Percentiles rank a stretch among this genome's conserved stretches.
phyloP scores from a whole-genome alignment of 192 early-diverging fungal genomes.

The Haplosporangium gracile region DNA sequence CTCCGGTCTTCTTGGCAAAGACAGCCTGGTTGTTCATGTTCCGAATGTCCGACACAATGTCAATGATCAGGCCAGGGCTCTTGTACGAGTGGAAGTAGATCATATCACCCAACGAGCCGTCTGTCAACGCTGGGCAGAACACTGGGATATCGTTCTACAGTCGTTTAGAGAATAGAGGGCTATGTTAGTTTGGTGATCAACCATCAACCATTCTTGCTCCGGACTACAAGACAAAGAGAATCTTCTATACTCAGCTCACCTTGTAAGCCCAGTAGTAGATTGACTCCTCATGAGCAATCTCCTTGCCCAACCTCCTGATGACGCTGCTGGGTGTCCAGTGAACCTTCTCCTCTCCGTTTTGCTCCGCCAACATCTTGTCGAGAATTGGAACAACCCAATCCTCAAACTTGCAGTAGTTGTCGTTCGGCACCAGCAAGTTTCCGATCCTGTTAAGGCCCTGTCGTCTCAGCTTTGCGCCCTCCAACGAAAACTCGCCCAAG shows the following conservation, averaged over 20 bases:
- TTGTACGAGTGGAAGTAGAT: constrained; percentile 98
- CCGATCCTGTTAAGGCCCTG: constrained; percentile 97
- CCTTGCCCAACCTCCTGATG: constrained; percentile 88
- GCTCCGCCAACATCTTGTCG: constrained; percentile 93
- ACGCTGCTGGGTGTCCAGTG: constrained; percentile 95
- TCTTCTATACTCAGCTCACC: constrained; percentile 44
- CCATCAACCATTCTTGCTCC: not conserved
- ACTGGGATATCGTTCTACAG: constrained; percentile 94
- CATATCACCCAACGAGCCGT: constrained; percentile 99
- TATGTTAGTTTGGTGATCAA: not conserved
- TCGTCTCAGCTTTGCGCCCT: constrained; percentile 84
- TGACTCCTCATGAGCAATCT: constrained; percentile 89
- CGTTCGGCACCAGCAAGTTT: constrained; percentile 97
- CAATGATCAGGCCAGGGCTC: constrained; percentile 94
- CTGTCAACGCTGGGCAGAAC: constrained; percentile 97
- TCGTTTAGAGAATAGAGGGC: constrained; percentile 6
- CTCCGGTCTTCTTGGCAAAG: constrained; percentile 95
- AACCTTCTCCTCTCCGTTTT: constrained; percentile 74
- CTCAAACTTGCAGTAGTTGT: constrained; percentile 99
- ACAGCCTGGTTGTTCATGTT: constrained; percentile 94
- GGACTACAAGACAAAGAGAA: not conserved
- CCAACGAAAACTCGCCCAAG: constrained; percentile 81
- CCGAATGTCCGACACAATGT: constrained; percentile 93
- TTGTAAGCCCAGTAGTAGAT: constrained; percentile 99
- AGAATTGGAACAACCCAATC: constrained; percentile 98